These are phyloP conservation scores for Yarrowia galli DNA, from an alignment of 1,139 yeast species.

Conservation along the genomic window DNA sequence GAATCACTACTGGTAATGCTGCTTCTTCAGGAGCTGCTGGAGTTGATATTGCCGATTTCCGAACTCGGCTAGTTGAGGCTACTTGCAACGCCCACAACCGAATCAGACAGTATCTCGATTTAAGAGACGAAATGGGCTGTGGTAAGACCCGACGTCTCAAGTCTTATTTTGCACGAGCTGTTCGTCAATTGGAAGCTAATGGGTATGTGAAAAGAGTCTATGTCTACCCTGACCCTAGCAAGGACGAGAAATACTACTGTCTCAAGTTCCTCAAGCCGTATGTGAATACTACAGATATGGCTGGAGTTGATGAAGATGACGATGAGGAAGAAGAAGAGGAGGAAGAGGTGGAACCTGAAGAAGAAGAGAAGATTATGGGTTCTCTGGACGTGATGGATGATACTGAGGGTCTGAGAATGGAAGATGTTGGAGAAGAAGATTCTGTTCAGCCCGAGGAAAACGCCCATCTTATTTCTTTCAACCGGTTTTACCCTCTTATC, in stretches of 20 bases:
- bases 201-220: slow-evolving; percentile 66
- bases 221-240: slow-evolving; percentile 61
- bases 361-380: slow-evolving; percentile 44
- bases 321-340: slow-evolving; percentile 47
- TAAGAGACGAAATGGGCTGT: slow-evolving; percentile 67
- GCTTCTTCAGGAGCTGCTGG: slow-evolving; percentile 45
- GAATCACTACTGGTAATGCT: not conserved
- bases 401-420: slow-evolving; percentile 6
- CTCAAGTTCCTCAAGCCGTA: slow-evolving; percentile 65
- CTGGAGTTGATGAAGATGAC: slow-evolving; percentile 46
- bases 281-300: slow-evolving; percentile 48
- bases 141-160: slow-evolving; percentile 56
- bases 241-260: slow-evolving; percentile 61
- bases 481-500: slow-evolving; percentile 66
- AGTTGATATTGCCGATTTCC: slow-evolving; percentile 52
- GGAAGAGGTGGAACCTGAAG: slow-evolving; percentile 41
- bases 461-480: slow-evolving; percentile 48
- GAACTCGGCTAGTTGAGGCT: slow-evolving; percentile 59
- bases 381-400: slow-evolving; percentile 40
- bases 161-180: slow-evolving; percentile 61
- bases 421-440: slow-evolving; percentile 6
- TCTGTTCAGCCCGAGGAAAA: slow-evolving; percentile 16
- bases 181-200: slow-evolving; percentile 58
- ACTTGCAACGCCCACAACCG: slow-evolving; percentile 72
- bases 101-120: slow-evolving; percentile 69